Conservation (phyloP, 2,329 filamentous ascomycete species). For the Samsoniella hepiali region DNA sequence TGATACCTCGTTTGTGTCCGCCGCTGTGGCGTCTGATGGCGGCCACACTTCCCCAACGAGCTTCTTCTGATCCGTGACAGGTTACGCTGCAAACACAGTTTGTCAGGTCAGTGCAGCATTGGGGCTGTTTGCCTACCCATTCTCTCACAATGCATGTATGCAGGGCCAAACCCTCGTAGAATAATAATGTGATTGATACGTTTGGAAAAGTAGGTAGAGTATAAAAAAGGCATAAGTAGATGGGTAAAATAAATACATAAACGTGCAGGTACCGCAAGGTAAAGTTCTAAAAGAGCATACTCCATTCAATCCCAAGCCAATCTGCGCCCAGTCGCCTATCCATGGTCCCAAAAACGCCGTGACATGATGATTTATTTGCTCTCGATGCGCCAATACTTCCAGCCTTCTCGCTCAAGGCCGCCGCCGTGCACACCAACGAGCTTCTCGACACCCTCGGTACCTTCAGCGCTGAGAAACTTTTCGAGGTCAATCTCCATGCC, state of each 20-base stretch:
- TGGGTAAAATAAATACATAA: not conserved
- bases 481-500: slow-evolving; percentile 93
- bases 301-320: not conserved
- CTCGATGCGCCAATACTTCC: slow-evolving; percentile 81
- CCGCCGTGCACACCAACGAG: slow-evolving; percentile 76
- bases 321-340: not conserved
- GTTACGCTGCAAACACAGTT: not conserved
- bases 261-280: slow-evolving; percentile 11
- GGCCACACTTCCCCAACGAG: no score
- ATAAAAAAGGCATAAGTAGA: not conserved
- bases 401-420: slow-evolving; percentile 68
- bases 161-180: no score
- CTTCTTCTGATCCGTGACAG: not conserved
- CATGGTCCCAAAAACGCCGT: slow-evolving; percentile 3
- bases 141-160: not conserved
- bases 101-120: not conserved
- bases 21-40: no score
- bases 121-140: not conserved
- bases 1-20: no score
- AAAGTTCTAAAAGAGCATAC: slow-evolving; percentile 1
- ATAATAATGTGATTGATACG: no score
- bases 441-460: slow-evolving; percentile 79
- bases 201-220: not conserved
- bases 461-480: slow-evolving; percentile 74
- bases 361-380: slow-evolving; percentile 30